These are phyloP conservation scores for Conidiobolus incongruus DNA, from an alignment of 371 early-diverging fungal species.

Conservation along the genomic window DNA sequence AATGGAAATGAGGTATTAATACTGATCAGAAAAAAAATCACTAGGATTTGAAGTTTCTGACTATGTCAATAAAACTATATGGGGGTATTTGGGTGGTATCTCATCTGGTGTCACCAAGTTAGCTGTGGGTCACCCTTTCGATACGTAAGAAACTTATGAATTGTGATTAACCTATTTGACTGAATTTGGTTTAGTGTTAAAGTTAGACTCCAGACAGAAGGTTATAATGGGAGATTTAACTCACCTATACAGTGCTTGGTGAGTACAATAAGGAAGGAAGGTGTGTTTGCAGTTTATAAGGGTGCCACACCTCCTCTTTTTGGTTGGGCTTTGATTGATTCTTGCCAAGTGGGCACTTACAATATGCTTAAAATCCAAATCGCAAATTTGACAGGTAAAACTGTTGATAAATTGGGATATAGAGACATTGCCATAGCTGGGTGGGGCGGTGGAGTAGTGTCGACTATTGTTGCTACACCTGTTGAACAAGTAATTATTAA, in stretches of 20 bases:
- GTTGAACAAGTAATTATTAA: conserved; percentile 31
- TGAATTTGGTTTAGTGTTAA: conserved; percentile 25
- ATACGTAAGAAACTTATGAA: not conserved
- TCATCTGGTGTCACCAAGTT: conserved; percentile 62
- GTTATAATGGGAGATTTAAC: conserved; percentile 50
- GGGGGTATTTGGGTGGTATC: conserved; percentile 57
- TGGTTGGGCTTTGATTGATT: conserved; percentile 86
- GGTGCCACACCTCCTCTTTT: conserved; percentile 78
- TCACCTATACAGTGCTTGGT: conserved; percentile 70
- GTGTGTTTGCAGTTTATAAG: conserved; percentile 63
- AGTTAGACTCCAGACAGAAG: conserved; percentile 52
- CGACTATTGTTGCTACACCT: conserved; percentile 78
- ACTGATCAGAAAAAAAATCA: no score
- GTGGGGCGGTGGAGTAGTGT: conserved; percentile 76
- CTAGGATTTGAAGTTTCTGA: no score
- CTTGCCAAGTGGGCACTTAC: conserved; percentile 29
- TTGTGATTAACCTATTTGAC: not conserved
- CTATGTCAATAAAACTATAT: no score
- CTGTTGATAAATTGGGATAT: no score
- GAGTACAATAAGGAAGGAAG: conserved; percentile 45
- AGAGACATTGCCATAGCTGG: conserved; percentile 41
- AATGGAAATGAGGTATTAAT: no score
- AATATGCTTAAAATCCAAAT: no score
- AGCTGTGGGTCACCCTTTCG: conserved; percentile 23
- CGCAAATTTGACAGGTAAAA: no score